A percentile compares a stretch with the other conserved stretches of the same genome.
These are phyloP conservation scores for Monosporozyma yasuniensis DNA, from an alignment of 805 yeast species.

Conservation along the genomic window DNA sequence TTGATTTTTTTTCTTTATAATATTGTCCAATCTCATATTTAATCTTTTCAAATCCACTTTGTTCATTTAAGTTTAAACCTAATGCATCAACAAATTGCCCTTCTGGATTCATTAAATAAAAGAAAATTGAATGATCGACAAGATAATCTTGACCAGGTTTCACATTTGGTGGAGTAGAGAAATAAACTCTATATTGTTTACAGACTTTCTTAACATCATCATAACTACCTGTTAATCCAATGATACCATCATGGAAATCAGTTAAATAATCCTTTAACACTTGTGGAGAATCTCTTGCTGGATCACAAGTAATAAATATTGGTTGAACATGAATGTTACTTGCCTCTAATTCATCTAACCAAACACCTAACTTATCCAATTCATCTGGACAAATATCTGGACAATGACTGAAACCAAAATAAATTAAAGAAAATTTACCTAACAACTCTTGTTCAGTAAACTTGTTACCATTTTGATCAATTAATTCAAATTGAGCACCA, in stretches of 20 bases:
- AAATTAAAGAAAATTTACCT: conserved; percentile 76
- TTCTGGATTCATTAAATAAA: conserved; percentile 96
- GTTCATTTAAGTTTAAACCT: conserved; percentile 82
- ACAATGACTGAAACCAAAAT: conserved; percentile 95
- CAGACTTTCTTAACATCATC: conserved; percentile 78
- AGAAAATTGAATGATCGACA: conserved; percentile 95
- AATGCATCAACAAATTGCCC: conserved; percentile 91
- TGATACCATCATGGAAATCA: conserved; percentile 83
- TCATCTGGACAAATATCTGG: conserved; percentile 99
- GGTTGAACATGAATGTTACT: conserved; percentile 65
- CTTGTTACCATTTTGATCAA: conserved; percentile 57
- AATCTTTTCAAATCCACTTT: conserved; percentile 69
- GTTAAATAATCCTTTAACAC: conserved; percentile 70
- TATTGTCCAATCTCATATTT: conserved; percentile 66
- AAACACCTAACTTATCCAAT: conserved; percentile 76
- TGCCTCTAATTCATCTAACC: conserved; percentile 49
- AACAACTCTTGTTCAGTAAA: conserved; percentile 73
- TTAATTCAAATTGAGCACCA: conserved; percentile 79
- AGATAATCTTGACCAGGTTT: conserved; percentile 94
- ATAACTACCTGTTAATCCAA: conserved; percentile 88
- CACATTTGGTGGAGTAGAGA: conserved; percentile 91
- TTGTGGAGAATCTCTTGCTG: conserved; percentile 86
- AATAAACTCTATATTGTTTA: conserved; percentile 86
- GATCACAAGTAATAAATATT: conserved; percentile 91
- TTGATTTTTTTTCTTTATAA: conserved; percentile 36